A percentile compares a stretch with the other conserved stretches of the same genome.
phyloP scores from a whole-genome alignment of 805 yeast genomes.

The Zygoascus biomembranicola region DNA sequence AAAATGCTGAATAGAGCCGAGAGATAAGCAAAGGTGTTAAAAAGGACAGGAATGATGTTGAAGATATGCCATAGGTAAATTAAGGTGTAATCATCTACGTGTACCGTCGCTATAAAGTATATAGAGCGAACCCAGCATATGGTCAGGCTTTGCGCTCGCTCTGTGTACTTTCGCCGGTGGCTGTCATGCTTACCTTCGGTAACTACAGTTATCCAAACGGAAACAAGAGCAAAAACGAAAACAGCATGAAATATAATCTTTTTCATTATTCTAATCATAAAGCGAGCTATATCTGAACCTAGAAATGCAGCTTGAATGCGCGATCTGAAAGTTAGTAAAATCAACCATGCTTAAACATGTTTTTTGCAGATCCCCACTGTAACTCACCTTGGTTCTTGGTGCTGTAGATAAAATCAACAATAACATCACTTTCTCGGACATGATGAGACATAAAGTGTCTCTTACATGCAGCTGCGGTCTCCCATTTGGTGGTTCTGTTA shows the following conservation, averaged over 20 bases:
- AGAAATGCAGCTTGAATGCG: constrained; percentile 20
- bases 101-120: too few species aligned
- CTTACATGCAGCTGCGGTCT: constrained; percentile 52
- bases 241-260: not conserved
- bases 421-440: constrained; percentile 74
- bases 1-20: too few species aligned
- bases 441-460: constrained; percentile 55
- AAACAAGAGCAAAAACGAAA: not conserved
- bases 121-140: too few species aligned
- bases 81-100: too few species aligned
- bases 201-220: too few species aligned
- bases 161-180: too few species aligned
- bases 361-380: not conserved
- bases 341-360: not conserved
- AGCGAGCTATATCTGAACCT: not conserved
- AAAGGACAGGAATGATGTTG: too few species aligned
- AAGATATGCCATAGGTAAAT: too few species aligned
- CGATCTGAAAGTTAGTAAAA: constrained; percentile 5
- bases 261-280: not conserved
- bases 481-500: constrained; percentile 46
- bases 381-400: constrained; percentile 57
- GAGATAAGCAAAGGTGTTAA: too few species aligned
- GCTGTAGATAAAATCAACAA: constrained; percentile 82
- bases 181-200: too few species aligned
- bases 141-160: too few species aligned